Evolutionary conservation across 768 basidiomycete genomes (phyloP), one percentile per base, ranked within the genome.

Genomic region (Crepidotus variabilis): DNA sequence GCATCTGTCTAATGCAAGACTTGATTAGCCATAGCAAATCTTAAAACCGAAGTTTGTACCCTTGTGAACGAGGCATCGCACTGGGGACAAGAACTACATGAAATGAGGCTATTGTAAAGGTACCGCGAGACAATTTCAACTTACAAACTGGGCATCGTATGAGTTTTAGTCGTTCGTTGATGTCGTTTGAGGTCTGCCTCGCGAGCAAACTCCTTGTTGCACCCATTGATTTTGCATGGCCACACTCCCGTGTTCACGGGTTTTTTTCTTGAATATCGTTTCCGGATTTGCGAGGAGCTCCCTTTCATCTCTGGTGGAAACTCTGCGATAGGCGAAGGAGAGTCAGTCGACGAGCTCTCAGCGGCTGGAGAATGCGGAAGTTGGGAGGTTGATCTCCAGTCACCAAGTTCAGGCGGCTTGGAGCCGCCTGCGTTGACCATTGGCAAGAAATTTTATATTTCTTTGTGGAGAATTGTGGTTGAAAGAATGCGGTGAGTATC

Each of bases 101-200:
- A 4, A 53, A 33, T 50, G 34, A 16, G 52, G 63, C 32, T 52
- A 23, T 33, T 48, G 50, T 53, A 39, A 10, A 54, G 46, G 52
- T 21, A 36, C 13, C 22, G 21, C 13, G 43, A 61, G 52, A 50
- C 14, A 51, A 61, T 46, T 64, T 55, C 47, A 33, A 79, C 78
- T 64, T 65, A 90, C 88, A 86, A 90, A 63, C 82, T 83, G 34
- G 89, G 87, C 69, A 86, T 75, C 2, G 86, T 86, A 72, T 91
- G 89, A 49, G 80, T 69, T 68, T 88, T 91, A 21, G 89, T 90
- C 32, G 89, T 91, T 67, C 87, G 77, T 66, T 90, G 89, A 68
- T 91, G 89, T 63, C 89, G 69, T 75, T 90, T 90, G 60, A 91
- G 72, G 75, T 91, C 89, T 14, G 89, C 89, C 70, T 91, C 89